A percentile compares a stretch with the other conserved stretches of the same genome.
Evolutionary conservation across 129 eudicot species (phyloP).

Genomic region (Apium graveolens): DNA sequence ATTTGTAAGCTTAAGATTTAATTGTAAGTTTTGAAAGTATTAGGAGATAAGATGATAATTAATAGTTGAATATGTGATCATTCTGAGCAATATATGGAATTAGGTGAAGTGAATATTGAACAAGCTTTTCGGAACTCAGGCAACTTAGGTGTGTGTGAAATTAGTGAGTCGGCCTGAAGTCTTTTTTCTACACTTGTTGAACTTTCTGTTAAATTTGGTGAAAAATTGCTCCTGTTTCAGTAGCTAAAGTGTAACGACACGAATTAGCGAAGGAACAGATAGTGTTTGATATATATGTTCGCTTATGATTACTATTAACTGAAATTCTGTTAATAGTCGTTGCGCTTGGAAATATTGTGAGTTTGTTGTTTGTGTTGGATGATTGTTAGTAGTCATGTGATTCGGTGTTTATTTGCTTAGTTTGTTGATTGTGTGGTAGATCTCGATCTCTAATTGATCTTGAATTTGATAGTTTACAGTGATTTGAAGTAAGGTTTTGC

Average conservation of each 20-base stretch:
- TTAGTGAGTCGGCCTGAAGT: background rate
- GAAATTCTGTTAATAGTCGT: background rate
- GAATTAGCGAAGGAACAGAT: background rate
- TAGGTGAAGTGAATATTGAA: background rate
- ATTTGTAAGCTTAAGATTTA: background rate
- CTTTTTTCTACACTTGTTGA: background rate
- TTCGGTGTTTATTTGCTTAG: slow-evolving; percentile 5
- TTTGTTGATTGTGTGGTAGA: slow-evolving; percentile 21
- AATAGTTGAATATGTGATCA: background rate
- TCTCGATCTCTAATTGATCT: slow-evolving; percentile 26
- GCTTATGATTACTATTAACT: background rate
- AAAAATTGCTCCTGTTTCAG: background rate
- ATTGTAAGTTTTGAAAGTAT: background rate
- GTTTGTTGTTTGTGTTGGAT: slow-evolving; percentile 15
- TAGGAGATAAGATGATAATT: background rate
- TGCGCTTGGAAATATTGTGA: slow-evolving; percentile 93
- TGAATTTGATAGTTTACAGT: background rate
- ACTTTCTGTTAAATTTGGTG: no score
- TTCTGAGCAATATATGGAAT: background rate
- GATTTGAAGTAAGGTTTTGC: background rate
- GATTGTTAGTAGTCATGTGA: background rate
- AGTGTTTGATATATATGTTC: background rate
- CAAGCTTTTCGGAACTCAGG: background rate
- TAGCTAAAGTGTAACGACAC: background rate
- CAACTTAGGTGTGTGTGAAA: background rate